A percentile compares a stretch with the other conserved stretches of the same genome.
These are phyloP conservation scores for Pleurotus cornucopiae DNA, from an alignment of 768 basidiomycete genomes.

Conservation along the genomic window DNA sequence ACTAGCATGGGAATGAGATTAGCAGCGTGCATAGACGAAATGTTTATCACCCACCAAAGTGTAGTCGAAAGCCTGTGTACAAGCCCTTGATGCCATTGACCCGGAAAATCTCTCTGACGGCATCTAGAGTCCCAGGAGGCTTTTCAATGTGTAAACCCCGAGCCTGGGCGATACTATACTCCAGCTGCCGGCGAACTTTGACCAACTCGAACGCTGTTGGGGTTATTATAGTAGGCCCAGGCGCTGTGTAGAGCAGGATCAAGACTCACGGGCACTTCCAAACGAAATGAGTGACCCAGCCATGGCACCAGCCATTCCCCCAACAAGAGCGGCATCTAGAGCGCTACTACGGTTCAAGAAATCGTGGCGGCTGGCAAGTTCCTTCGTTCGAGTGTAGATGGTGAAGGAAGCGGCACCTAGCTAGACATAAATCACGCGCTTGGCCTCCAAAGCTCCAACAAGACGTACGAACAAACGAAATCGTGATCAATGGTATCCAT, in stretches of 20 bases:
- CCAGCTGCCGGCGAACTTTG: slow-evolving; percentile 90
- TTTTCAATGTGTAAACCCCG: slow-evolving; percentile 68
- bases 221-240: no score
- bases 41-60: slow-evolving; percentile 55
- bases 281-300: slow-evolving; percentile 88
- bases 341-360: slow-evolving; percentile 56
- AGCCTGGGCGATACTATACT: slow-evolving; percentile 84
- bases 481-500: slow-evolving; percentile 92
- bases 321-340: slow-evolving; percentile 69
- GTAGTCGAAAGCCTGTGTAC: slow-evolving; percentile 84
- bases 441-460: slow-evolving; percentile 4
- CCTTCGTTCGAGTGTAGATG: slow-evolving; percentile 84
- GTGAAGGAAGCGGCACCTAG: slow-evolving; percentile 88
- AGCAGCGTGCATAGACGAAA: neutral
- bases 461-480: slow-evolving; percentile 92
- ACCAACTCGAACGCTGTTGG: slow-evolving; percentile 84
- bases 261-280: slow-evolving; percentile 78
- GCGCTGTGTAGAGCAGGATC: neutral
- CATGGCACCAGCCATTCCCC: slow-evolving; percentile 81
- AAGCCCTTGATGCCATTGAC: slow-evolving; percentile 60
- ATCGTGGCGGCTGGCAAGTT: slow-evolving; percentile 56
- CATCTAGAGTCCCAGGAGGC: slow-evolving; percentile 74
- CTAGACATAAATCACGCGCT: slow-evolving; percentile 7
- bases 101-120: slow-evolving; percentile 76
- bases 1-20: slow-evolving; percentile 35